These are phyloP conservation scores for Suhomyces ambrosiae DNA, from an alignment of 1,139 yeast genomes.

Conservation along the genomic window DNA sequence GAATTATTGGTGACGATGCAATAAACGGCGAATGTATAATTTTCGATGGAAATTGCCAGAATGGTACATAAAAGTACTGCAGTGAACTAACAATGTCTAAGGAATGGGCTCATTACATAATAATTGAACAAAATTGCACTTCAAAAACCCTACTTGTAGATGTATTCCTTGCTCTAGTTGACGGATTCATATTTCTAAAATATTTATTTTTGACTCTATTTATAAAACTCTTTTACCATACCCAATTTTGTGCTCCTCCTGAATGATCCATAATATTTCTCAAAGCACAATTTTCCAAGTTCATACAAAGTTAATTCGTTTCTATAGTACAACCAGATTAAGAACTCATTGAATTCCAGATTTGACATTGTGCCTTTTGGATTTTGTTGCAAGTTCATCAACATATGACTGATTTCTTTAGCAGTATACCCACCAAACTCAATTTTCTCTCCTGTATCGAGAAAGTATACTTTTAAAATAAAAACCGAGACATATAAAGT, in stretches of 20 bases:
- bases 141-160: no score
- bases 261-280: conserved; percentile 15
- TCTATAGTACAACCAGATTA: conserved; percentile 23
- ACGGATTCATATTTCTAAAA: no score
- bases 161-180: no score
- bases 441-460: conserved; percentile 9
- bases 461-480: conserved; percentile 10
- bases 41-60: conserved; percentile 19
- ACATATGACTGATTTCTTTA: conserved; percentile 7
- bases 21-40: conserved; percentile 45
- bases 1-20: conserved; percentile 31
- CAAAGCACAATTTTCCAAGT: conserved; percentile 18
- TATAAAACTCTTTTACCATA: conserved; percentile 2
- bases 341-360: conserved; percentile 20
- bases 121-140: no score
- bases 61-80: background rate
- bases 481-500: background rate
- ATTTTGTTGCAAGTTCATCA: background rate
- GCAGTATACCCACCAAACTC: conserved; percentile 4
- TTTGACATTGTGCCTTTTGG: background rate
- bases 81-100: no score
- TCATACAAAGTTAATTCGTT: conserved; percentile 6
- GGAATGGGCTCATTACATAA: no score
- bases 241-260: conserved; percentile 3
- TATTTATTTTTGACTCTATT: no score